Percentiles rank a stretch among this genome's conserved stretches.
phyloP scores from a whole-genome alignment of 164 flowering plant species.

The Stephania japonica region DNA sequence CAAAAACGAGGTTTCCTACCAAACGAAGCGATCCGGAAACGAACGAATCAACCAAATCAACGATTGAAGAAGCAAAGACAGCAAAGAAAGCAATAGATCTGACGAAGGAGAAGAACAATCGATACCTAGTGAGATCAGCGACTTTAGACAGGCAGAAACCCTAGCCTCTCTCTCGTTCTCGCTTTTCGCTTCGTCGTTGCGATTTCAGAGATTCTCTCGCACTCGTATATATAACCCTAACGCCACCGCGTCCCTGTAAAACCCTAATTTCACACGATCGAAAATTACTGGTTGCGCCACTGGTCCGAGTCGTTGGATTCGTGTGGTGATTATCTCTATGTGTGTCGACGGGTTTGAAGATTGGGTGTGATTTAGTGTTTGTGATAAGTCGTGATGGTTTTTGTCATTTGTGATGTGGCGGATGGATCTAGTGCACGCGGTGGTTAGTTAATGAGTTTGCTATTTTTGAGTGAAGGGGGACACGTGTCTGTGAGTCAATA shows the following conservation, averaged over 20 bases:
- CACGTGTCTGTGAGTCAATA: too few species aligned
- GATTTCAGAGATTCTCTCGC: not conserved
- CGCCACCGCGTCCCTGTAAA: not conserved
- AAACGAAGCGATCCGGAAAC: not conserved
- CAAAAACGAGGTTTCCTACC: too few species aligned
- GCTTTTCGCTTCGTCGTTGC: not conserved
- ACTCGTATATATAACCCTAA: not conserved
- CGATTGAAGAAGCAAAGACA: not conserved
- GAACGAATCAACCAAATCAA: not conserved
- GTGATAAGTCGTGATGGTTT: too few species aligned
- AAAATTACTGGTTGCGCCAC: too few species aligned
- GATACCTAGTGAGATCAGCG: not conserved
- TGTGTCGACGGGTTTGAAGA: too few species aligned
- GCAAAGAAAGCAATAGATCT: not conserved
- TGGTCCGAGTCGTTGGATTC: too few species aligned
- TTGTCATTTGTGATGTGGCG: too few species aligned
- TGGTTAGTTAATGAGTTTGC: too few species aligned
- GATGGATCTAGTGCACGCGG: too few species aligned
- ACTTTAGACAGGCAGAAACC: not conserved
- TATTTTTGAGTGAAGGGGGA: too few species aligned
- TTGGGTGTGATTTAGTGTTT: too few species aligned
- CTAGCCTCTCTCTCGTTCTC: not conserved
- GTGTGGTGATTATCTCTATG: too few species aligned
- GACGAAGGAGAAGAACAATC: not conserved
- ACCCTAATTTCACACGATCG: not conserved